Conservation (phyloP, 768 basidiomycete genomes). For the Rubroboletus satanas region DNA sequence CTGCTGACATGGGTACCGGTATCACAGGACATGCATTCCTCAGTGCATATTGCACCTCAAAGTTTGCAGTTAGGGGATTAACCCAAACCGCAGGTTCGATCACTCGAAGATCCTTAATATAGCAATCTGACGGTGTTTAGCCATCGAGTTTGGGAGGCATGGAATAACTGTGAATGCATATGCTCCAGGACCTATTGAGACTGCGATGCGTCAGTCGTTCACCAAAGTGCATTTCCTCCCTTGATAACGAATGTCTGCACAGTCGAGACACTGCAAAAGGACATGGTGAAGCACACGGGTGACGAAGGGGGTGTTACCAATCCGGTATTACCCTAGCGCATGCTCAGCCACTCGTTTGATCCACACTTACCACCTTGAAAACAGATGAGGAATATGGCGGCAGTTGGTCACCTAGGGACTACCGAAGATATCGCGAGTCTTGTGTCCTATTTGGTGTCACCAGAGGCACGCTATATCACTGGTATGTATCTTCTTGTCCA, state of each 20-base stretch:
- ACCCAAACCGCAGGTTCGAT: constrained; percentile 33
- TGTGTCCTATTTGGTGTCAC: constrained; percentile 35
- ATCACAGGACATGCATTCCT: constrained; percentile 28
- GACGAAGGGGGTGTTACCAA: constrained; percentile 12
- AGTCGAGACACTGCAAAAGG: constrained; percentile 18
- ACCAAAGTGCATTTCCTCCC: background rate
- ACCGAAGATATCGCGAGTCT: constrained; percentile 35
- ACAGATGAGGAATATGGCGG: constrained; percentile 10
- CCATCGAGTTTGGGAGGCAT: constrained; percentile 28
- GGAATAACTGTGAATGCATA: constrained; percentile 36
- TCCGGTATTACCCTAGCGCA: constrained; percentile 6
- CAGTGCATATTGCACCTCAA: constrained; percentile 35
- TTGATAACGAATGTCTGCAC: background rate
- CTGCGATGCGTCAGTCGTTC: constrained; percentile 26
- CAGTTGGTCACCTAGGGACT: constrained; percentile 23
- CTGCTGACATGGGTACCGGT: background rate
- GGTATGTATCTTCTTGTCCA: constrained; percentile 18
- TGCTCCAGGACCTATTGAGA: constrained; percentile 31
- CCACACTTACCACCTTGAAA: background rate
- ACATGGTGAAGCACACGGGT: constrained; percentile 9
- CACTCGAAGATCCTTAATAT: background rate
- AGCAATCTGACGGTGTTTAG: constrained; percentile 17
- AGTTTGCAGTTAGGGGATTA: constrained; percentile 42
- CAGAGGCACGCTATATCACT: constrained; percentile 34
- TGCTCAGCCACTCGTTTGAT: background rate